Percentiles rank a stretch among this genome's conserved stretches.
Conservation (phyloP, 129 eudicot species). For the Glebionis coronaria region DNA sequence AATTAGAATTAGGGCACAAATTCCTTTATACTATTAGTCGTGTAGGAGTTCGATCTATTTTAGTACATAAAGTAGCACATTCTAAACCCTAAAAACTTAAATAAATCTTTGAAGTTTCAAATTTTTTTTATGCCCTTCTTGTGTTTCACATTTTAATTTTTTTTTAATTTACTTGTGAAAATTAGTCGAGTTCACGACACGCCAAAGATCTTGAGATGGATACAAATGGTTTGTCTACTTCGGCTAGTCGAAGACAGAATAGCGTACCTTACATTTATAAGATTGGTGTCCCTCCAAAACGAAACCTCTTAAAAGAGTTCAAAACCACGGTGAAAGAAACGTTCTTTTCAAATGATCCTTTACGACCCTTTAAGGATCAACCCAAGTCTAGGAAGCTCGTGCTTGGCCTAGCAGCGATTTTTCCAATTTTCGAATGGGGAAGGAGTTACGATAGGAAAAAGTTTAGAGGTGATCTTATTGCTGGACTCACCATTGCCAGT, state of each 20-base stretch:
- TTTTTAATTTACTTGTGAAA: too few relatives aligned
- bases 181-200: too few relatives aligned
- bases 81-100: too few relatives aligned
- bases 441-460: constrained; percentile 48
- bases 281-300: constrained; percentile 80
- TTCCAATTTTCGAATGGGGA: constrained; percentile 88
- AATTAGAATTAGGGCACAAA: too few relatives aligned
- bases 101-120: too few relatives aligned
- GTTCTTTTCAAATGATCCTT: constrained; percentile 76
- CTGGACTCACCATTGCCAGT: constrained; percentile 86
- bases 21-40: too few relatives aligned
- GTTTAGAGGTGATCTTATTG: constrained; percentile 72
- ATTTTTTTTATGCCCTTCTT: too few relatives aligned
- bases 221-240: constrained; percentile 29
- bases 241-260: constrained; percentile 20
- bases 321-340: constrained; percentile 57
- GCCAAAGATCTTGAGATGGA: constrained; percentile 38
- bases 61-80: too few relatives aligned
- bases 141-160: too few relatives aligned
- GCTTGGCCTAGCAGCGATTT: constrained; percentile 62
- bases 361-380: constrained; percentile 74
- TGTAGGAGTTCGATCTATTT: too few relatives aligned
- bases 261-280: constrained; percentile 49
- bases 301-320: constrained; percentile 52
- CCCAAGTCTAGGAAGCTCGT: constrained; percentile 47